Conservation (phyloP, 805 yeast species). For the Brettanomyces nanus region DNA sequence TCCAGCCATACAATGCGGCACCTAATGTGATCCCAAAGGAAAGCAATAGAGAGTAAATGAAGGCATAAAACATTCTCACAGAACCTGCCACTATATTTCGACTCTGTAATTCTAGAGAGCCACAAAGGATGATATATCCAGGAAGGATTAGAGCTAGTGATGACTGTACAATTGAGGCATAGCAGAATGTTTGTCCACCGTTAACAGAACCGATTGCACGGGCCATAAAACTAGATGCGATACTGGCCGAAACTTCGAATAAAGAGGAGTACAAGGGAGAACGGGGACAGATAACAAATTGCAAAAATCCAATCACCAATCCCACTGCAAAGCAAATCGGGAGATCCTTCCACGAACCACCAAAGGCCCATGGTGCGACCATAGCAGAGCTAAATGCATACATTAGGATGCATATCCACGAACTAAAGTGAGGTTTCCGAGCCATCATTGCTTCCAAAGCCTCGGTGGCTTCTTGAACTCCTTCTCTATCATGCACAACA, state of each 20-base stretch:
- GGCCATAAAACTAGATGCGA: constrained; percentile 78
- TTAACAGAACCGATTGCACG: constrained; percentile 83
- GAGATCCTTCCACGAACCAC: constrained; percentile 81
- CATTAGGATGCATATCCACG: constrained; percentile 70
- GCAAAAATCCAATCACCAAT: constrained; percentile 72
- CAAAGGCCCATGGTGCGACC: constrained; percentile 84
- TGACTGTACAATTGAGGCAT: constrained; percentile 84
- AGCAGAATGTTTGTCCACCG: constrained; percentile 62
- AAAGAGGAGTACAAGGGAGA: constrained; percentile 81
- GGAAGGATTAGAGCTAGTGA: constrained; percentile 86
- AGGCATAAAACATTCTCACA: constrained; percentile 94
- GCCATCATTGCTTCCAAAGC: constrained; percentile 62
- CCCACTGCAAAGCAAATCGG: constrained; percentile 82
- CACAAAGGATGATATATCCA: constrained; percentile 88
- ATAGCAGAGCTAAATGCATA: constrained; percentile 75
- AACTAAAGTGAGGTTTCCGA: constrained; percentile 53
- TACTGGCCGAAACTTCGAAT: constrained; percentile 87
- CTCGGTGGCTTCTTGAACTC: constrained; percentile 79
- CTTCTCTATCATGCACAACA: constrained; percentile 81
- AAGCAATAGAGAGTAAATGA: constrained; percentile 81
- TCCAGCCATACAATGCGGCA: constrained; percentile 92
- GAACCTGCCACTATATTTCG: constrained; percentile 88
- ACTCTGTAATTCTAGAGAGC: constrained; percentile 85
- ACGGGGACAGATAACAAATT: constrained; percentile 71
- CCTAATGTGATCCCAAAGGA: constrained; percentile 95